Base-by-base conservation (phyloP, 257 asterid genomes). In the Handroanthus guayacan region DNA sequence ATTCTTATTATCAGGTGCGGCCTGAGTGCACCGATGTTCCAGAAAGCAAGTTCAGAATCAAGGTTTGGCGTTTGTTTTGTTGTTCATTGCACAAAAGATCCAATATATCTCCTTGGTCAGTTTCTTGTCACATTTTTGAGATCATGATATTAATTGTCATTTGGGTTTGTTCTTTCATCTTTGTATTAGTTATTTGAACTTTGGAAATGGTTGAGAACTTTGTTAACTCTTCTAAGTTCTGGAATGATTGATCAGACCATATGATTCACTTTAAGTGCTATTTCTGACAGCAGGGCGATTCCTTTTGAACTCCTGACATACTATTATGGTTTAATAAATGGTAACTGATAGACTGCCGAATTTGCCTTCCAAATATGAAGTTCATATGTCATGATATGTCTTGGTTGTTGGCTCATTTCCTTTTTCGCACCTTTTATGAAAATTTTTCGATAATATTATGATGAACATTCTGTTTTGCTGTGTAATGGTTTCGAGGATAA, bases 21-120 rank as follows among this genome's bases (percentile, higher is more conserved):
- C 86, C 96, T 44, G 98, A 95, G 76, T 95, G 92, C 75, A 73
- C 85, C 5, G 94, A 92, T 85, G 95, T 91, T 62, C 95, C 98
- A 3, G 76, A 88, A 75, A 89, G 96, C 91, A 95, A 89, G 88
- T 95, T 95, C 69, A 86, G 96, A 77, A 89, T 95, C 90, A 95
- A 91, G 99, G 99, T 94, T 75, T 62, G 81, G 62, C 45, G 7
- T 45, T 79, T 72, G 37, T 34, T 45, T 62, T 70, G 41, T 57
- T 12, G 2, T 57, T 44, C 41, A 60, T 64, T 39, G 25, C 37
- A 7, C 63, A 65, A 34, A 63, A 51, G 31, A 57, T 36, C 73
- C 34, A 9, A 9, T 9, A 55, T 76, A 62, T 45, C 31, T 20
- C 17, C 7, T 47, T 71, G 13, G 70, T 39, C 43, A 44, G 37